Evolutionary conservation across 2,329 filamentous ascomycete species (phyloP).

Genomic region (Trichoderma asperellum): DNA sequence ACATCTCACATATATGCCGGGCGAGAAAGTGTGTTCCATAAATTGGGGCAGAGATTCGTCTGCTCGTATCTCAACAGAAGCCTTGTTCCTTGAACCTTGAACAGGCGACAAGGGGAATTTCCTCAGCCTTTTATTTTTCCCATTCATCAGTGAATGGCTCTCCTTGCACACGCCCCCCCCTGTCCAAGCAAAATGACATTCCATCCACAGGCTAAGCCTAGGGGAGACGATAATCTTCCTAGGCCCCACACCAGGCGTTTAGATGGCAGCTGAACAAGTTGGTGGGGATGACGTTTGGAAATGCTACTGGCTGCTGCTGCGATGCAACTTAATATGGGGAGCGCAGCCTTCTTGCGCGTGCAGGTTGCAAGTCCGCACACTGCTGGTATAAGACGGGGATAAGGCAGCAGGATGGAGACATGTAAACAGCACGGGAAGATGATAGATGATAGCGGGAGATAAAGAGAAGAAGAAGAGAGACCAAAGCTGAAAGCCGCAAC

Average conservation of each 20-base stretch:
- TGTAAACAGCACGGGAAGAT: too few species aligned
- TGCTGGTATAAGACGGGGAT: not conserved
- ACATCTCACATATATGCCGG: not conserved
- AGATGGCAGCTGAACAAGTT: constrained; percentile 16
- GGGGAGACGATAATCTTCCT: constrained; percentile 7
- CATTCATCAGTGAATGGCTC: not conserved
- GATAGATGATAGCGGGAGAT: too few species aligned
- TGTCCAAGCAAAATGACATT: constrained; percentile 16
- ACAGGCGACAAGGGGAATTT: not conserved
- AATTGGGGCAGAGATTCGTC: constrained; percentile 3
- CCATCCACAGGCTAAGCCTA: constrained; percentile 13
- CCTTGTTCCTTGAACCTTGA: constrained; percentile 1
- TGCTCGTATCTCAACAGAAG: constrained; percentile 12
- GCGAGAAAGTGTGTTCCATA: not conserved
- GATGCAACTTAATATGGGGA: not conserved
- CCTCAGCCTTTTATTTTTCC: not conserved
- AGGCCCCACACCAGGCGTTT: not conserved
- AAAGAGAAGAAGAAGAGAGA: not conserved
- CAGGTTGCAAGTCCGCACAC: not conserved
- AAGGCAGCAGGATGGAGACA: not conserved
- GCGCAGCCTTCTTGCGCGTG: not conserved
- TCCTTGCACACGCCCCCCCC: constrained; percentile 2
- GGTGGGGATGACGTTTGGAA: not conserved
- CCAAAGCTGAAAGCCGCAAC: not conserved
- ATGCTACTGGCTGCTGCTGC: not conserved